A percentile compares a stretch with the other conserved stretches of the same genome.
Conservation (phyloP, 164 flowering plant genomes). For the Annona squamosa region DNA sequence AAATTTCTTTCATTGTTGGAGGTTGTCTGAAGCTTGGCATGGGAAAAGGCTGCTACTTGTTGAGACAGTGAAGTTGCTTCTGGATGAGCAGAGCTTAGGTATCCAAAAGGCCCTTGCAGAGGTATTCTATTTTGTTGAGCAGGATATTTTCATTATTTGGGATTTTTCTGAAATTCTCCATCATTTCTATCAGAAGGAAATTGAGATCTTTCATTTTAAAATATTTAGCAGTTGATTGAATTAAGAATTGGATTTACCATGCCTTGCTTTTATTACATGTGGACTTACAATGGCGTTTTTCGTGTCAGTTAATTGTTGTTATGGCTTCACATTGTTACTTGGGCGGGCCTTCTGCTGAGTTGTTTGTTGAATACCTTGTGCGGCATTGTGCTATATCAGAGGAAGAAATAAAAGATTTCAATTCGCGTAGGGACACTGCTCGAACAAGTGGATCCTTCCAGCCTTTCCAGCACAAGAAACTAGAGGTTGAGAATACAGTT, state of each 20-base stretch:
- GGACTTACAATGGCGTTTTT: constrained; percentile 11
- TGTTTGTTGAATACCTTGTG: constrained; percentile 88
- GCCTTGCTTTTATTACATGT: neutral
- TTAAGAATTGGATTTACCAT: neutral
- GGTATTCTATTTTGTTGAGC: constrained; percentile 29
- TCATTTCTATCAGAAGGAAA: neutral
- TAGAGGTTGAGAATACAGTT: constrained; percentile 31
- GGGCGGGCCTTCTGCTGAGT: constrained; percentile 81
- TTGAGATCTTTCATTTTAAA: neutral
- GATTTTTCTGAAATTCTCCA: neutral
- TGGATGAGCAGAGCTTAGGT: constrained; percentile 77
- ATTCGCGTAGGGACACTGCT: constrained; percentile 34
- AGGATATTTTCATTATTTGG: neutral
- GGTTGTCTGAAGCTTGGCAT: constrained; percentile 95
- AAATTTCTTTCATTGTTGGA: constrained; percentile 25
- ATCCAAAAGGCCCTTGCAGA: constrained; percentile 81
- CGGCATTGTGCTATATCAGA: constrained; percentile 70
- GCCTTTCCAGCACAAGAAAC: constrained; percentile 28
- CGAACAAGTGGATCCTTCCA: constrained; percentile 23
- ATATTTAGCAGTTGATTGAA: neutral
- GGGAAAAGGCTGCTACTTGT: constrained; percentile 63
- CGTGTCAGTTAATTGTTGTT: constrained; percentile 80
- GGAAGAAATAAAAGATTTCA: constrained; percentile 32
- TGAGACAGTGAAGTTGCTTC: constrained; percentile 63
- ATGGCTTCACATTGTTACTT: constrained; percentile 99